Evolutionary conservation across 345 rosid species (phyloP), one percentile per base, ranked within the genome.

Genomic region (Combretum micranthum): DNA sequence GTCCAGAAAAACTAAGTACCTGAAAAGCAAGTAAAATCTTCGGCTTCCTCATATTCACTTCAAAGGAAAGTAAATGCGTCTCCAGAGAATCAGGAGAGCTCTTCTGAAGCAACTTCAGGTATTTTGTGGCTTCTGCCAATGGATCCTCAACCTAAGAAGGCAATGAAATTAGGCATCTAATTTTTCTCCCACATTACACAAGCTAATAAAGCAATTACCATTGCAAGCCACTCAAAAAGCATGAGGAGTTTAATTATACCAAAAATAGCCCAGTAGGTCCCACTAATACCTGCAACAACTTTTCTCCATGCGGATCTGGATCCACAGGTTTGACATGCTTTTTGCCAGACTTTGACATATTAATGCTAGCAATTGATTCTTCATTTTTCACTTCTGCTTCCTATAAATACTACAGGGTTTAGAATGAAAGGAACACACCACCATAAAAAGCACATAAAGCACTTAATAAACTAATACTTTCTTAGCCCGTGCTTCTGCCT

Each of bases 401-500:
- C 99, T 94, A 69, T 56, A 70, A 72, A 46, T 1, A 64, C 52
- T 55, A 50, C 70, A 64, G 45, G 61, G 43, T 58, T 43, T 13
- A 44, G 21, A n/a, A 62, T 54, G 17, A 59, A 15, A 26, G 62
- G 39, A 32, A 32, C 9, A 9, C 39, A 12, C n/a, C 11, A n/a
- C 55, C 14, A 56, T 15, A 9, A 51, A 25, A 68, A 57, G 32
- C 51, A 46, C 57, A 2, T 18, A 18, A 37, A 62, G 56, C 45
- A 32, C 39, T 32, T 32, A 32, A 32, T 32, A 32, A 56, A 60
- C 55, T 47, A 77, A 55, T 67, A 87, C 97, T 76, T 86, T 94
- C 87, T 87, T 94, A 61, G 97, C 97, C 63, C 96, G 83, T 63
- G 95, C 95, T 80, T 90, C 97, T 45, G 97, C 94, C 75, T 90